A percentile compares a stretch with the other conserved stretches of the same genome.
Evolutionary conservation across 2,329 filamentous ascomycete genomes (phyloP).

Genomic region (Fusarium sp.): DNA sequence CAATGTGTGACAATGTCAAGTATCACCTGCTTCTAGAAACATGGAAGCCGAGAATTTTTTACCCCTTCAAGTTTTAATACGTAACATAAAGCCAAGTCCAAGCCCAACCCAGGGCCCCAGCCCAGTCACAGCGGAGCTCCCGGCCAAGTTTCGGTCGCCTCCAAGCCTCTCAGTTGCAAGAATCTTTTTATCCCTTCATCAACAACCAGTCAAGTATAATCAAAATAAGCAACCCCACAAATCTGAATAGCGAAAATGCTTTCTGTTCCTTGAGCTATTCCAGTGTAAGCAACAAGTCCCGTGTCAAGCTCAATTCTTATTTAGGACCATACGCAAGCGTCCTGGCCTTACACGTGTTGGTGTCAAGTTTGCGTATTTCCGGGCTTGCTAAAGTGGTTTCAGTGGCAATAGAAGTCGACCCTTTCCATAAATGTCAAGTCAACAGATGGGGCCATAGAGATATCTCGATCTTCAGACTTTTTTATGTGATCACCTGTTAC

Average conservation of each 20-base stretch:
- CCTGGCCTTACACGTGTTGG: constrained; percentile 3
- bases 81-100: neutral
- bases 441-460: constrained; percentile 1
- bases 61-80: neutral
- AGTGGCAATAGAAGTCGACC: constrained; percentile 19
- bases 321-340: neutral
- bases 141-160: constrained; percentile 30
- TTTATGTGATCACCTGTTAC: constrained; percentile 5
- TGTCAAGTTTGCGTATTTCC: neutral
- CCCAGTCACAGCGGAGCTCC: constrained; percentile 16
- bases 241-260: neutral
- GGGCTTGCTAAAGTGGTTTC: neutral
- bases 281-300: neutral
- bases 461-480: constrained; percentile 3
- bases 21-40: constrained; percentile 9
- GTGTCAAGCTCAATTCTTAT: neutral
- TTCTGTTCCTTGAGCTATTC: neutral
- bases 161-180: constrained; percentile 3
- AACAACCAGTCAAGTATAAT: constrained; percentile 1
- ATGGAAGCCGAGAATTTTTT: constrained; percentile 11
- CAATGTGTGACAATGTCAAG: neutral
- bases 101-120: neutral
- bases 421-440: constrained; percentile 8
- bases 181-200: neutral
- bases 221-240: constrained; percentile 1